phyloP scores from a whole-genome alignment of 805 yeast species.

The Priceomyces castillae region DNA sequence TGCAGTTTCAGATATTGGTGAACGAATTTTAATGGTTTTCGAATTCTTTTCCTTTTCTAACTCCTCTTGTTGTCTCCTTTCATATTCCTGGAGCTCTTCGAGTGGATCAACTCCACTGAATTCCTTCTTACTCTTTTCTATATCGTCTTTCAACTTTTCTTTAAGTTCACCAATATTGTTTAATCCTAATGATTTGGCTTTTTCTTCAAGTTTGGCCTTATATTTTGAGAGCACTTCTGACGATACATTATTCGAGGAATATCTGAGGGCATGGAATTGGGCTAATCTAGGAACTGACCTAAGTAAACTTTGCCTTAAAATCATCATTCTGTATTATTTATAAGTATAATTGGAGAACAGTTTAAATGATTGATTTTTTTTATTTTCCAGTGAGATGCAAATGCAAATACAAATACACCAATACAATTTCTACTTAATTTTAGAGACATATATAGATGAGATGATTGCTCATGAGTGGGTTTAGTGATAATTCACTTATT shows the following conservation, averaged over 20 bases:
- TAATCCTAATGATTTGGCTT: constrained; percentile 34
- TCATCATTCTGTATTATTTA: not conserved
- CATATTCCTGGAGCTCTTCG: constrained; percentile 59
- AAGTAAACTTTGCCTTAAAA: not conserved
- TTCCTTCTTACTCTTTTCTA: constrained; percentile 53
- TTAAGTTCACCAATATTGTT: constrained; percentile 57
- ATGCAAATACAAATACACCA: not conserved
- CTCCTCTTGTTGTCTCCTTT: constrained; percentile 36
- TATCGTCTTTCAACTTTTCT: constrained; percentile 57
- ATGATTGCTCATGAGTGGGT: no score
- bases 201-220: constrained; percentile 31
- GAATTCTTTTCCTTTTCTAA: constrained; percentile 19
- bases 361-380: not conserved
- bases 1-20: constrained; percentile 33
- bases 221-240: constrained; percentile 17
- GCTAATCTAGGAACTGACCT: not conserved
- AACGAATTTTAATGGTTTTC: constrained; percentile 30
- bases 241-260: not conserved
- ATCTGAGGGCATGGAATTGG: not conserved
- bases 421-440: not conserved
- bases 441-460: no score
- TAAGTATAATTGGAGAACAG: no score
- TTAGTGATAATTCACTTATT: not conserved
- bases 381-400: not conserved
- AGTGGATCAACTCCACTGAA: constrained; percentile 67